phyloP scores from a whole-genome alignment of 2,329 filamentous ascomycete genomes.

The Colletotrichum shisoi region DNA sequence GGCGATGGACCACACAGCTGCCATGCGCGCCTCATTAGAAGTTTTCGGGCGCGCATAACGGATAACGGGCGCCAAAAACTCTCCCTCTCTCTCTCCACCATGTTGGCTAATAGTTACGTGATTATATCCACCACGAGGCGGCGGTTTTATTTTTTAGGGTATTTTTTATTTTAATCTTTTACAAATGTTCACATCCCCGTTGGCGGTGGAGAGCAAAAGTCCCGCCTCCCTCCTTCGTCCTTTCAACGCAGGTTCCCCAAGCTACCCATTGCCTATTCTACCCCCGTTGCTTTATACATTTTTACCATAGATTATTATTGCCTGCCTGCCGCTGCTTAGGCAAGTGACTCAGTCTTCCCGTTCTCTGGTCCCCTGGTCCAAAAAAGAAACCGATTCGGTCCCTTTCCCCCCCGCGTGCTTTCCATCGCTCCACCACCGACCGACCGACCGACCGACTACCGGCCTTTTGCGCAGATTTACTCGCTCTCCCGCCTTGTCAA shows the following conservation, averaged over 20 bases:
- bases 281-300: too few species aligned
- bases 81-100: too few species aligned
- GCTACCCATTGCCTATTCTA: not conserved
- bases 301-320: too few species aligned
- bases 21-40: constrained; percentile 29
- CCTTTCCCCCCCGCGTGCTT: constrained; percentile 34
- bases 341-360: too few species aligned
- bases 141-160: too few species aligned
- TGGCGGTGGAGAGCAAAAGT: constrained; percentile 11
- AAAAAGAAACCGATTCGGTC: constrained; percentile 15
- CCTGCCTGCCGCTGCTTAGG: too few species aligned
- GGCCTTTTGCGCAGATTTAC: constrained; percentile 6
- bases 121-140: constrained; percentile 24
- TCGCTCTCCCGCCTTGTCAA: not conserved
- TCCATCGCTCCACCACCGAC: constrained; percentile 21
- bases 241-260: constrained; percentile 9
- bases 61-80: constrained; percentile 9
- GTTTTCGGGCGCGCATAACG: constrained; percentile 27
- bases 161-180: not conserved
- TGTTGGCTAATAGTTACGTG: constrained; percentile 37
- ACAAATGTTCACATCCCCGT: constrained; percentile 28
- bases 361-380: constrained; percentile 1
- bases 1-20: not conserved
- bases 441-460: constrained; percentile 1
- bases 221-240: too few species aligned